These are phyloP conservation scores for Fomitopsis schrenkii DNA, from an alignment of 1,284 basidiomycete genomes.

Conservation along the genomic window DNA sequence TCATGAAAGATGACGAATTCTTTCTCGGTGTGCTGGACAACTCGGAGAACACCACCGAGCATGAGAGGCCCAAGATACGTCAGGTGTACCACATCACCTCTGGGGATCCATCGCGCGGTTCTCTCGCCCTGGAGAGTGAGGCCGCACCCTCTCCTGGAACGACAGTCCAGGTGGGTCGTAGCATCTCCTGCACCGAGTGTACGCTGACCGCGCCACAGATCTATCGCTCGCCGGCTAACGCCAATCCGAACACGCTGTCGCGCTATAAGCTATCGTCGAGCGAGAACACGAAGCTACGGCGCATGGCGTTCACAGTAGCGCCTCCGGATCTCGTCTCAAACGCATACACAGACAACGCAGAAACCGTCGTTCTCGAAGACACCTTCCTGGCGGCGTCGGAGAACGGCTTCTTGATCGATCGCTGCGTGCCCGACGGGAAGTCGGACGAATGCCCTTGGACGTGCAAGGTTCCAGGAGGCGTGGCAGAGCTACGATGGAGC, in stretches of 20 bases:
- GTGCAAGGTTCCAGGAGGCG: conserved; percentile 35
- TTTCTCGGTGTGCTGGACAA: conserved; percentile 46
- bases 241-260: conserved; percentile 1
- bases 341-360: conserved; percentile 12
- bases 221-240: conserved; percentile 8
- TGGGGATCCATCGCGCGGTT: conserved; percentile 78
- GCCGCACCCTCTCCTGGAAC: conserved; percentile 55
- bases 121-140: conserved; percentile 65
- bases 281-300: neutral
- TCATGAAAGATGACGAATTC: conserved; percentile 66
- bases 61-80: conserved; percentile 30
- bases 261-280: neutral
- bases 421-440: conserved; percentile 4
- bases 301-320: conserved; percentile 11
- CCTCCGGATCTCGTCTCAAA: conserved; percentile 8
- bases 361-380: conserved; percentile 25
- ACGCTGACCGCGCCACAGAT: conserved; percentile 11
- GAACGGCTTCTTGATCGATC: conserved; percentile 45
- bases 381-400: conserved; percentile 55
- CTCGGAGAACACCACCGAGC: conserved; percentile 8
- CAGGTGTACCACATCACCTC: conserved; percentile 62
- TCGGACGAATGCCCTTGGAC: conserved; percentile 30
- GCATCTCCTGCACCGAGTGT: neutral
- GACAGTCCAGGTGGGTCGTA: conserved; percentile 51
- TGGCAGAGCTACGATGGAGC: conserved; percentile 2